phyloP scores from a whole-genome alignment of 1,284 basidiomycete species.

The Cutaneotrichosporon curvatum region DNA sequence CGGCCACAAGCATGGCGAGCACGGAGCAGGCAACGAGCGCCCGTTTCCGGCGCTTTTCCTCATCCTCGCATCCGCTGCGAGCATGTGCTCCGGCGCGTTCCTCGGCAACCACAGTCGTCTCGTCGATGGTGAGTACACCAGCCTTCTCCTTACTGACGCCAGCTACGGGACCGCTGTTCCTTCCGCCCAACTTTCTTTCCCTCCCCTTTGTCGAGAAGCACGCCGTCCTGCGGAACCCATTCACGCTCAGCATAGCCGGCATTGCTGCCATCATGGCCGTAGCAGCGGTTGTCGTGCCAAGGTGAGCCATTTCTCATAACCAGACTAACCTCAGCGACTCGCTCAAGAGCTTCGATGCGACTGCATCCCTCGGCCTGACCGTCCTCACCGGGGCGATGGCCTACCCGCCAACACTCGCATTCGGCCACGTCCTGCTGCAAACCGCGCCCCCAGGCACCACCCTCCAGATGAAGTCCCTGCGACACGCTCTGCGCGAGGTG shows the following conservation, averaged over 20 bases:
- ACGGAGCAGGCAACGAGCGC: constrained; percentile 3
- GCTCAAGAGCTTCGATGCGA: constrained; percentile 63
- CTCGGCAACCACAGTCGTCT: constrained; percentile 64
- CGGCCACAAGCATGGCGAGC: constrained; percentile 18
- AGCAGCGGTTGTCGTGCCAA: constrained; percentile 44
- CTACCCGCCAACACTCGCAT: constrained; percentile 67
- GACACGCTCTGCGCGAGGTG: constrained; percentile 71
- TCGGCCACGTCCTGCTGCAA: constrained; percentile 76
- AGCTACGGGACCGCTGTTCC: constrained; percentile 24
- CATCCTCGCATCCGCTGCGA: constrained; percentile 48
- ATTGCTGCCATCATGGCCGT: constrained; percentile 45
- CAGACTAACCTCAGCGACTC: constrained; percentile 21
- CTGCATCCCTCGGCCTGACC: constrained; percentile 65
- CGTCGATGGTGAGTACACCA: constrained; percentile 54
- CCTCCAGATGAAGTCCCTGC: constrained; percentile 65
- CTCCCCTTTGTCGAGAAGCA: constrained; percentile 17
- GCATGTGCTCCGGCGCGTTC: constrained; percentile 50
- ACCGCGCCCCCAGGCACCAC: constrained; percentile 64
- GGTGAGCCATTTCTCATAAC: constrained; percentile 45
- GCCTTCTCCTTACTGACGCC: not conserved
- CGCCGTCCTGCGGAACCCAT: constrained; percentile 46
- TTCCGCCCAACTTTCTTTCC: constrained; percentile 22
- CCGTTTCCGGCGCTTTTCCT: constrained; percentile 57
- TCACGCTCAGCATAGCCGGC: constrained; percentile 45
- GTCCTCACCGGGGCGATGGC: constrained; percentile 70